Evolutionary conservation across 495 filamentous ascomycete species (phyloP), one percentile per base, ranked within the genome.

Genomic region (Chlorociboria aeruginascens): DNA sequence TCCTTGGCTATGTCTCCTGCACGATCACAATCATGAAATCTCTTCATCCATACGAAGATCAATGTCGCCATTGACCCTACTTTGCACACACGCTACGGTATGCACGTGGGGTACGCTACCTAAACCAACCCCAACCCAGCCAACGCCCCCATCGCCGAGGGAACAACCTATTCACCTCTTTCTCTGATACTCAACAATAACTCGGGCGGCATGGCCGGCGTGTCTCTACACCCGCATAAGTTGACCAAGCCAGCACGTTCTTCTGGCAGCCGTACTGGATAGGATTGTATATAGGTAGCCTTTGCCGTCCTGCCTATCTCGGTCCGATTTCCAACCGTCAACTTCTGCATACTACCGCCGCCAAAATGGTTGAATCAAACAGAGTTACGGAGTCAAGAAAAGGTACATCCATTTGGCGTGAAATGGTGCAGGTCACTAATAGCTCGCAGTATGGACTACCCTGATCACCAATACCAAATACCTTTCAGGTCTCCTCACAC

Each of bases 401-500:
- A 29, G 48, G 48, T 37, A 39, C 12, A 42, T 45, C 7, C 13
- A 28, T 30, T 44, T 9, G 9, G 6, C 7, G 13, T 12, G 8
- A 42, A 39, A 51, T 13, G 3, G 36, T 48, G 2, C 4, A 13
- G n/a, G 8, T 32, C 8, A 41, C 41, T 46, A 20, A 47, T 20
- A 39, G 8, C 6, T 12, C 9, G 12, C 13, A 80, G 79, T 86
- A 48, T 89, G 84, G 83, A 82, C 82, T n/a, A 79, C 77, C 10
- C 74, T 89, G 37, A 82, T 89, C 45, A 88, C 85, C 32, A 88
- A 86, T 57, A 79, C 72, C 8, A 69, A 69, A 31, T 90, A 88
- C 61, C 78, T 89, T 48, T 67, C 76, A 9, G 85, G 85, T 32
- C 76, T 89, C 17, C 67, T 88, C 8, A 80, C 81, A 2, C 79